These are phyloP conservation scores for Aquilaria sinensis DNA, from an alignment of 345 rosid species.

Conservation along the genomic window DNA sequence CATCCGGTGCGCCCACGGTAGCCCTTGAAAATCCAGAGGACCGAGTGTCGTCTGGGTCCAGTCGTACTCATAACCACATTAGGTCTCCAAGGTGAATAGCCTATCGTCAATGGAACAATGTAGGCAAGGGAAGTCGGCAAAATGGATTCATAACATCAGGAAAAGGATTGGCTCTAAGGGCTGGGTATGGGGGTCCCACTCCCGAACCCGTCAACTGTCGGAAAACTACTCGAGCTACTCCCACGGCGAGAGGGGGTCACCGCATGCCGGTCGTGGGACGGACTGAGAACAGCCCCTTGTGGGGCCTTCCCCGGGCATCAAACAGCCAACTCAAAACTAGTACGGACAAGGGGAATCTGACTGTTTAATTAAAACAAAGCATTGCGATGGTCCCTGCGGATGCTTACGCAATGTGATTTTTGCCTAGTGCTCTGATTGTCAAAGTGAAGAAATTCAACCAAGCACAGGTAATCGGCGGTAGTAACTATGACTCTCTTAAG, in stretches of 20 bases:
- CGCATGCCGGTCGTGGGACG: neutral
- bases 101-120: constrained; percentile 2
- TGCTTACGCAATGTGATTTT: too few relatives aligned
- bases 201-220: constrained; percentile 12
- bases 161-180: constrained; percentile 14
- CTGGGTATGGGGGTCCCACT: constrained; percentile 12
- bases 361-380: constrained; percentile 3
- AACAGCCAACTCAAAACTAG: too few relatives aligned
- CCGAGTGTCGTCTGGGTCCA: constrained; percentile 11
- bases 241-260: constrained; percentile 1
- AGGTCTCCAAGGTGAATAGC: constrained; percentile 18
- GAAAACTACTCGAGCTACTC: neutral
- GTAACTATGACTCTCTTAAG: too few relatives aligned
- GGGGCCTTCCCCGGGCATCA: neutral
- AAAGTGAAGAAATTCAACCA: too few relatives aligned
- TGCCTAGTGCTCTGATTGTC: too few relatives aligned
- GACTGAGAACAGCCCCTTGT: neutral
- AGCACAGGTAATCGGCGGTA: too few relatives aligned
- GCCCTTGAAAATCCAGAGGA: constrained; percentile 19
- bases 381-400: too few relatives aligned
- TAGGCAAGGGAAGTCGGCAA: constrained; percentile 2
- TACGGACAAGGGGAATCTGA: neutral
- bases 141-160: constrained; percentile 4
- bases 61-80: constrained; percentile 20
- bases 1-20: neutral